Percentiles rank a stretch among this genome's conserved stretches.
Evolutionary conservation across 768 basidiomycete species (phyloP).

Genomic region (Mycena olivaceomarginata): DNA sequence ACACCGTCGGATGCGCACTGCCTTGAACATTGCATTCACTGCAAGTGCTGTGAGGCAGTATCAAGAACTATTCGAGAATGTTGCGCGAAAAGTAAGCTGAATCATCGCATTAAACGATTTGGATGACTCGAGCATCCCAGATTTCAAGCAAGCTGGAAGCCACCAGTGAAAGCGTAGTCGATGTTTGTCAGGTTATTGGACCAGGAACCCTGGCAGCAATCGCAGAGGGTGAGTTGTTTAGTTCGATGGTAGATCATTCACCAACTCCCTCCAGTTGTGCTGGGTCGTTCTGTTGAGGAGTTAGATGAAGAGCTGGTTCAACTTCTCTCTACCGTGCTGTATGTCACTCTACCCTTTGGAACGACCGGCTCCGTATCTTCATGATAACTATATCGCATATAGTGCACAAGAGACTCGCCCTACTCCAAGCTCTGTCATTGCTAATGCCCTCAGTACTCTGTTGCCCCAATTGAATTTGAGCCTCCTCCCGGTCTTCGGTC

Average conservation of each 20-base stretch:
- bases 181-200: constrained; percentile 2
- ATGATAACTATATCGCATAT: not conserved
- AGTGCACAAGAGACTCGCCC: constrained; percentile 3
- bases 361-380: not conserved
- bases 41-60: constrained; percentile 1
- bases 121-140: not conserved
- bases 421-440: not conserved
- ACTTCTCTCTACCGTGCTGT: not conserved
- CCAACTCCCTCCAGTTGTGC: constrained; percentile 6
- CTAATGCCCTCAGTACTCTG: constrained; percentile 2
- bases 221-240: not conserved
- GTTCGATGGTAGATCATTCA: constrained; percentile 3
- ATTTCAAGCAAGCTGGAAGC: constrained; percentile 5
- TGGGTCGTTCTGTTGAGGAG: constrained; percentile 8
- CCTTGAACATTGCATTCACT: constrained; percentile 6
- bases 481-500: not conserved
- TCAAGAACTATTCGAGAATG: constrained; percentile 14
- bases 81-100: constrained; percentile 5
- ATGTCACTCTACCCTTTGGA: not conserved
- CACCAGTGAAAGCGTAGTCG: constrained; percentile 1
- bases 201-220: constrained; percentile 4
- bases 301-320: constrained; percentile 9
- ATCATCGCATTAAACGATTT: not conserved
- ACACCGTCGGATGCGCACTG: constrained; percentile 5
- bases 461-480: constrained; percentile 1